phyloP scores from a whole-genome alignment of 2,329 filamentous ascomycete genomes.

The Paraphoma sp. region DNA sequence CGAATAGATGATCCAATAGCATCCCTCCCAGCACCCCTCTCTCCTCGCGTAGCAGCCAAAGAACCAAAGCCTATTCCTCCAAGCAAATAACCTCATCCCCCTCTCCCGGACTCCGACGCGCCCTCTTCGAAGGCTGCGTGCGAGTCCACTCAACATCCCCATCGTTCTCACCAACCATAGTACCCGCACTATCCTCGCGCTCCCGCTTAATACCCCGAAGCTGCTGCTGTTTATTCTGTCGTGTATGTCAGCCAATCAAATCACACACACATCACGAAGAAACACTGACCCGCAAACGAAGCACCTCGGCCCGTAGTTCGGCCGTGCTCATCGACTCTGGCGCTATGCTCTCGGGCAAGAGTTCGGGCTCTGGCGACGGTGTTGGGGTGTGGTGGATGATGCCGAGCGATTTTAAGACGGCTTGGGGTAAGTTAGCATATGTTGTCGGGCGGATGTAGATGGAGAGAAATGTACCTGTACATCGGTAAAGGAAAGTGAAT shows the following conservation, averaged over 20 bases:
- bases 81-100: neutral
- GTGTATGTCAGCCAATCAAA: neutral
- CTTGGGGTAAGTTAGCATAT: neutral
- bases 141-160: neutral
- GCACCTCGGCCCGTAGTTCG: neutral
- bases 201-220: neutral
- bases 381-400: constrained; percentile 33
- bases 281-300: neutral
- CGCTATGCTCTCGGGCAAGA: neutral
- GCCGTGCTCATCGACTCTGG: neutral
- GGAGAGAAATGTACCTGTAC: constrained; percentile 4
- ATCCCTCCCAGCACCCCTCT: too few species aligned
- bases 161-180: neutral
- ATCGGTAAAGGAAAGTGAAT: constrained; percentile 19
- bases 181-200: neutral
- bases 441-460: too few species aligned
- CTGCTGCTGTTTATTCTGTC: neutral
- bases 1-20: too few species aligned
- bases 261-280: neutral
- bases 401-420: constrained; percentile 31
- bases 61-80: neutral
- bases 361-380: constrained; percentile 11
- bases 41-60: too few species aligned
- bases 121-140: neutral
- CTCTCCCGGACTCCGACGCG: neutral